Conservation (phyloP, 345 rosid species). For the Lagerstroemia speciosa region DNA sequence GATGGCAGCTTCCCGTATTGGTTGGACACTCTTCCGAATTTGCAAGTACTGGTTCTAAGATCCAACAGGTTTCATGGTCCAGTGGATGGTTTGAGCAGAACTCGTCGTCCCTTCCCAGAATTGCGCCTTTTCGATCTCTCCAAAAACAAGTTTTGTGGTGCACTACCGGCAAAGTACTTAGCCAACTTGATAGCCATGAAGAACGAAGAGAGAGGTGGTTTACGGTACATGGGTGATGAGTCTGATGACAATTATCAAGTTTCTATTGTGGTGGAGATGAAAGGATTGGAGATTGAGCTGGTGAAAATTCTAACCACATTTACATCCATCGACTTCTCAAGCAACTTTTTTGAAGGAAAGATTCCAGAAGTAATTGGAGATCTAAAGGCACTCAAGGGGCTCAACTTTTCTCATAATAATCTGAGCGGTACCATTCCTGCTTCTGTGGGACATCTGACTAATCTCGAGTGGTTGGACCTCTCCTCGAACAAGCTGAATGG, state of each 20-base stretch:
- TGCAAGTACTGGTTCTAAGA: constrained; percentile 2
- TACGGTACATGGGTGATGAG: neutral
- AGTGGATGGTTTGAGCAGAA: neutral
- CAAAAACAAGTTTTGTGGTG: neutral
- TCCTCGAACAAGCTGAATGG: no score
- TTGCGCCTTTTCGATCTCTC: constrained; percentile 13
- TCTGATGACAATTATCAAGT: constrained; percentile 1
- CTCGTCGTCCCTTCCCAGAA: neutral
- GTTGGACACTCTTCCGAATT: neutral
- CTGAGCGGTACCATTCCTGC: neutral
- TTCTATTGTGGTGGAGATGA: constrained; percentile 1
- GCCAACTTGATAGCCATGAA: constrained; percentile 1
- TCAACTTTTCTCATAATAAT: constrained; percentile 6
- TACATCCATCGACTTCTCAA: constrained; percentile 6
- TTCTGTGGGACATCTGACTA: neutral
- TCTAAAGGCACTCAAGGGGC: constrained; percentile 2
- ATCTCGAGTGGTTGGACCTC: constrained; percentile 14
- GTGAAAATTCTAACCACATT: neutral
- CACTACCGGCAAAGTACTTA: neutral
- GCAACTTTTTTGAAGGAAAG: constrained; percentile 11
- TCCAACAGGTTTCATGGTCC: constrained; percentile 12
- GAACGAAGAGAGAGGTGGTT: neutral
- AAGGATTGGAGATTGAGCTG: constrained; percentile 9
- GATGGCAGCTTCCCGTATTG: constrained; percentile 9
- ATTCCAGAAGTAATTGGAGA: constrained; percentile 4